A percentile compares a stretch with the other conserved stretches of the same genome.
phyloP scores from a whole-genome alignment of 2,329 filamentous ascomycete genomes.

The Aspergillus hortae region DNA sequence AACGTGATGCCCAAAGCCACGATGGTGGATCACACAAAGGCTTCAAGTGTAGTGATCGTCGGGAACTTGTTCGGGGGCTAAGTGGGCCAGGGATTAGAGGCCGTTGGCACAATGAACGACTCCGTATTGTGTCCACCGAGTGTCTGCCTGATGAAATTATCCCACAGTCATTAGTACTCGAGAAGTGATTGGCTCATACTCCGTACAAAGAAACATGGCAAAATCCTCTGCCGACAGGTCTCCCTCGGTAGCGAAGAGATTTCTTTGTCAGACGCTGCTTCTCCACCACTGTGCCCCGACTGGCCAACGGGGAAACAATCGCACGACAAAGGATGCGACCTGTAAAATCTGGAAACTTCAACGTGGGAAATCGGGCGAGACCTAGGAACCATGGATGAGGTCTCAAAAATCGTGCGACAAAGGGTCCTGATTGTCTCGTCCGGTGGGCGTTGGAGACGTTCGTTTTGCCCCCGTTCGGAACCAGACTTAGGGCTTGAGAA shows the following conservation, averaged over 20 bases:
- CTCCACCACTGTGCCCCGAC: background rate
- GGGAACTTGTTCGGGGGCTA: background rate
- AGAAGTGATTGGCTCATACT: background rate
- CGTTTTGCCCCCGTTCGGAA: constrained; percentile 1
- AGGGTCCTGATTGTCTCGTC: background rate
- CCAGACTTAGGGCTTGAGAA: constrained; percentile 3
- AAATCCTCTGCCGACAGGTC: too few species aligned
- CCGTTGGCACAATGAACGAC: background rate
- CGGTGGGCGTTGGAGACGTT: background rate
- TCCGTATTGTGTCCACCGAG: background rate
- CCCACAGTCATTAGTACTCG: background rate
- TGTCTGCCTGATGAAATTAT: background rate
- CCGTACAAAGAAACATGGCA: too few species aligned
- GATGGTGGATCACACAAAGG: background rate
- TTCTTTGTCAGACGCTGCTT: background rate
- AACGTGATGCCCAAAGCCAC: background rate
- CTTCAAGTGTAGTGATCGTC: background rate
- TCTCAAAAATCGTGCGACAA: background rate
- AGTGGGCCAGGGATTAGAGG: background rate
- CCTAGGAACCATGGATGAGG: background rate
- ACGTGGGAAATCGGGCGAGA: background rate
- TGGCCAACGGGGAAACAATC: background rate
- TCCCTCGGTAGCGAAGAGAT: too few species aligned
- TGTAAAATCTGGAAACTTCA: background rate
- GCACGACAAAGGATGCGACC: background rate